Evolutionary conservation across 23 red algal species (phyloP).

Genomic region (Gracilaria caudata): DNA sequence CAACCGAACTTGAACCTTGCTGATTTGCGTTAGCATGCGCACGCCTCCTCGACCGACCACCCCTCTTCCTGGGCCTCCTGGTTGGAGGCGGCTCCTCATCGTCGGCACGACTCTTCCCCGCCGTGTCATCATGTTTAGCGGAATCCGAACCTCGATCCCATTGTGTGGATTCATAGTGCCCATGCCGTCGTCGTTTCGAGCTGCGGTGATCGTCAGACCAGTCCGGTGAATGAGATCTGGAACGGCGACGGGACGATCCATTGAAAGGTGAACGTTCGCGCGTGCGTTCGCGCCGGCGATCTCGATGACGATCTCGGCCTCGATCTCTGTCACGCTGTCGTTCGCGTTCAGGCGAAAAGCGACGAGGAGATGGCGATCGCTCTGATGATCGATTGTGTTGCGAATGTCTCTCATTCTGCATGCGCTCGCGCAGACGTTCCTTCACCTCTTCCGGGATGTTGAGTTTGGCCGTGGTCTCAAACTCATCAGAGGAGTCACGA

Average conservation of each 20-base stretch:
- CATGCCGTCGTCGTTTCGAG: conserved; percentile 36
- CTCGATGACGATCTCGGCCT: conserved; percentile 13
- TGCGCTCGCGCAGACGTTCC: conserved; percentile 42
- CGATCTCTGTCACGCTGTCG: conserved; percentile 23
- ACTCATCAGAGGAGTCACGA: conserved; percentile 22
- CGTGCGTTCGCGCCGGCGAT: conserved; percentile 13
- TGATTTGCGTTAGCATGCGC: conserved; percentile 16
- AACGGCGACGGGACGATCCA: conserved; percentile 4
- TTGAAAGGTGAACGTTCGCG: conserved; percentile 29
- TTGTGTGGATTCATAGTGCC: background rate
- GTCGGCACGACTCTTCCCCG: conserved; percentile 2
- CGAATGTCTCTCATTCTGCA: conserved; percentile 39
- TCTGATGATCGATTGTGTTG: conserved; percentile 13
- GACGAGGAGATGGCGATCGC: conserved; percentile 1
- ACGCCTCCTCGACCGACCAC: conserved; percentile 36
- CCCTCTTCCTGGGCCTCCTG: background rate
- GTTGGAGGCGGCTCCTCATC: conserved; percentile 1
- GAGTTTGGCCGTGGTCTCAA: conserved; percentile 24
- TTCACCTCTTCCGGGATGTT: conserved; percentile 48
- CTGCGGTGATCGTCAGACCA: conserved; percentile 29
- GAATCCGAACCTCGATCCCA: conserved; percentile 1
- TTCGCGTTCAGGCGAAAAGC: conserved; percentile 22
- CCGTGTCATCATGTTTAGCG: conserved; percentile 8
- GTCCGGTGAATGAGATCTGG: conserved; percentile 29
- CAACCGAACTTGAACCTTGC: background rate